Base-by-base conservation (phyloP, 2,329 filamentous ascomycete species). In the Fusarium acutatum region DNA sequence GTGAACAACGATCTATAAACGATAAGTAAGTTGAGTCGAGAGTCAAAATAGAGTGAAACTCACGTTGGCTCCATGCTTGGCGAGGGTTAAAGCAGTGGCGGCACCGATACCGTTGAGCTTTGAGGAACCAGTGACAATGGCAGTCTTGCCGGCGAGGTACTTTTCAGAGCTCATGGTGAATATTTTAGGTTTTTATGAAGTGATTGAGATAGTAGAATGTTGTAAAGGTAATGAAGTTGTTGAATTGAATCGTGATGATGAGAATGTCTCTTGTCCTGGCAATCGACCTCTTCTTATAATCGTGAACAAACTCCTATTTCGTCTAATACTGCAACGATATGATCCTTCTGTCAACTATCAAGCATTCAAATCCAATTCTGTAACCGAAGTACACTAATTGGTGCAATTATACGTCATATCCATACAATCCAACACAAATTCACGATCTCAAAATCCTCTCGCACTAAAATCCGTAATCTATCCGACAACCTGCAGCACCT, bases 91-190 rank as follows among this genome's bases (percentile, higher is more conserved):
- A 1, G 64, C 64, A 32, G 62, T 67, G 14, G 63, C 44, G 3
- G 64, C 64, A 3, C 64, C 64, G 0, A 67, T 67, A 0, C 64
- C 64, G 20, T 67, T 67, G 5, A 44, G 38, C 37, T 69, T 68
- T 0, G 64, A 77, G 7, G 73, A 68, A 20, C 75, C 75, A 5
- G 75, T 77, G 15, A 77, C 75, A 5, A 77, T 74, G 60, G 77
- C 77, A 28, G 64, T 68, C 65, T 78, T 79, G 60, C 77, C 76
- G 4, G 61, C 57, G 15, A 79, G 63, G 8, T 75, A 73, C 20
- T 78, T 64, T 34, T 75, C 77, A 3, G 41, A 77, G 71, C 52
- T 62, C 73, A 52, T 67, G 11, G 35, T 41, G n/a, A n/a, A 37
- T 20, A 26, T 43, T 67, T 67, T 9, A 2, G 4, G 28, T 15